A percentile compares a stretch with the other conserved stretches of the same genome.
phyloP scores from a whole-genome alignment of 257 asterid species.

The Buddleja alternifolia region DNA sequence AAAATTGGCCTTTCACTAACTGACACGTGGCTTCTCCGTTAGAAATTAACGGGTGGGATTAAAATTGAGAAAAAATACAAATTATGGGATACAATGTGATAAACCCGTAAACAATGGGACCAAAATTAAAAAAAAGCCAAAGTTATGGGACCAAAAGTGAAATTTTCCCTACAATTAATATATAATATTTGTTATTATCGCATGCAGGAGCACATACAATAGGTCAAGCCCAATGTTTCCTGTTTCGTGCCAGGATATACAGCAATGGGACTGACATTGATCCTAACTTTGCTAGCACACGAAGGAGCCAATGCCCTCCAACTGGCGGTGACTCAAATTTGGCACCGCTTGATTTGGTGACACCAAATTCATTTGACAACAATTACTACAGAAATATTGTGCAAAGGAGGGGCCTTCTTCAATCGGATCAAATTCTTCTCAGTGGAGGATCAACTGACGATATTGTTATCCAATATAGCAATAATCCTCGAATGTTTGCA shows the following conservation, averaged over 20 bases:
- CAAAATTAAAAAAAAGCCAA: too few relatives aligned
- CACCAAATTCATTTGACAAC: conserved; percentile 49
- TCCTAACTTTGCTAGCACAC: conserved; percentile 38
- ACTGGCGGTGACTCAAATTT: conserved; percentile 31
- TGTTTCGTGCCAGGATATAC: conserved; percentile 45
- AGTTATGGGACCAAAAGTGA: too few relatives aligned
- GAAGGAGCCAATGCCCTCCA: conserved; percentile 42
- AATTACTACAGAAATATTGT: conserved; percentile 43
- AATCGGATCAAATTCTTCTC: conserved; percentile 45
- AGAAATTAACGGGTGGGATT: too few relatives aligned
- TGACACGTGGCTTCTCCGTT: too few relatives aligned
- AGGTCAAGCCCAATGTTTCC: conserved; percentile 44
- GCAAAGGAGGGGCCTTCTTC: conserved; percentile 44
- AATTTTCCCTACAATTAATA: too few relatives aligned
- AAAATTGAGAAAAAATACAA: too few relatives aligned
- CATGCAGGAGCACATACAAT: conserved; percentile 45
- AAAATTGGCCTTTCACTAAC: too few relatives aligned
- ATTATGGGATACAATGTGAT: too few relatives aligned
- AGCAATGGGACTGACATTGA: conserved; percentile 48
- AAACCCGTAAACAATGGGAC: too few relatives aligned
- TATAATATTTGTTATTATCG: too few relatives aligned
- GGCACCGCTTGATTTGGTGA: conserved; percentile 40
- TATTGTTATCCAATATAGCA: conserved; percentile 29
- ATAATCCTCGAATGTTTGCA: conserved; percentile 24
- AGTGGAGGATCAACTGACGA: conserved; percentile 25